Base-by-base conservation (phyloP, 164 flowering plant species). In the Vitis labrusca region DNA sequence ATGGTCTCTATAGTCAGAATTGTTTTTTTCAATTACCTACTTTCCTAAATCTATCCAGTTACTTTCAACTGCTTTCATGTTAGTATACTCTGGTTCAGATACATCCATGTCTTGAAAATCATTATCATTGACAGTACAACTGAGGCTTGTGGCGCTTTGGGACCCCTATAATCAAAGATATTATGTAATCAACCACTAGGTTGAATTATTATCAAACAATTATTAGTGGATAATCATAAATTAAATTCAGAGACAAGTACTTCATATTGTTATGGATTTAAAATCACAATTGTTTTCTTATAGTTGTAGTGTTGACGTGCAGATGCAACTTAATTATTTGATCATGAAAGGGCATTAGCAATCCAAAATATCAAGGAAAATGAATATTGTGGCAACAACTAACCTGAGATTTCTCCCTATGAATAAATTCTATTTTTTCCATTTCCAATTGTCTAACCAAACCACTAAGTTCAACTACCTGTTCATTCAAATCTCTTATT, bases 71-170 rank as follows among this genome's bases (percentile, higher is more conserved):
- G 47, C 59, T 10, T 47, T 32, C 56, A 44, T 10, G 62, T 78
- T 80, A 32, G 91, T 83, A 48, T 77, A 53, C 17, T 91, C 93
- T 0, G 97, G 86, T 10, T 89, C 95, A 63, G 98, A 90, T 44
- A 81, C 89, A 68, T 92, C 98, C 99, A 94, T 94, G 77, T 93
- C 99, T 67, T 89, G 97, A 52, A 85, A 51, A 32, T 32, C 44
- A 32, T 32, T 3, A 32, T 32, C 44, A 0, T 6, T 32, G 44
- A 32, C 44, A 32, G 44, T 32, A 32, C 44, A 32, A 6, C 2
- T 32, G 5, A 85, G 68, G 2, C 77, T 58, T 0, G 71, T 62
- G 12, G 97, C 90, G 68, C 49, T 82, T 10, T 97, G 85, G 1
- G 78, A 64, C 10, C 80, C 92, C 98, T 84, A 60, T 3, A 47